Evolutionary conservation across 108 stramenopile species (phyloP), one percentile per base, ranked within the genome.

Genomic region (Stephanodiscus triporus): DNA sequence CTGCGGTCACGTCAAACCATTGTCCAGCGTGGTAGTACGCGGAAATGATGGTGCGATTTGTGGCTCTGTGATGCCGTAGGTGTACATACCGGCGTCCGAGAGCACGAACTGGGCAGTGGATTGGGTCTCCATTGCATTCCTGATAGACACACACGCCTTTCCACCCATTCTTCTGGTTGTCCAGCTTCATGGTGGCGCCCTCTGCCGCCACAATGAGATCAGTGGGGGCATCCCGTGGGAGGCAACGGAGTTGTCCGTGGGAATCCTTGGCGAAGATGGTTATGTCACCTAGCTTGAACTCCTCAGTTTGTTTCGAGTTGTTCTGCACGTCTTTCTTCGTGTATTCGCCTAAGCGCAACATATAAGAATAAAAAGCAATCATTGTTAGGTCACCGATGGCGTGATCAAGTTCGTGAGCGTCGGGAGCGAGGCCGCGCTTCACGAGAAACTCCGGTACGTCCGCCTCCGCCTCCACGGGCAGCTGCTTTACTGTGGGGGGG

Each of bases 361-460:
- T 10, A 26, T 57, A n/a, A n/a, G n/a, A 57, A 26, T 57, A 57
- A 26, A 57, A 57, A 11, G 56, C 56, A 17, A 57, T 57, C 54
- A 55, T 16, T 2, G n/a, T 19, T 2, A 49, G 48, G 19, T 49
- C 54, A 1, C 54, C 54, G 2, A 55, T 24, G 2, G 54, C 23
- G 2, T 55, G 19, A 24, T 23, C 22, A 19, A 55, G 54, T 24
- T 19, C 22, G 20, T 2, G 6, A 24, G 54, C 54, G 10, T 19
- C 19, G 10, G 54, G 54, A 1, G 24, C 10, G 22, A 10, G 10
- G 10, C 54, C 54, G 19, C 10, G 10, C 10, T 19, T 19, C 24
- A 24, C 19, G 10, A 55, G n/a, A 6, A 55, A 24, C 6, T 55
- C 54, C 4, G 54, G 54, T 6, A 55, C 54, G 24, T 55, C 54